Evolutionary conservation across 352 stramenopile species (phyloP), one percentile per base, ranked within the genome.

Genomic region (Albugo laibachii): DNA sequence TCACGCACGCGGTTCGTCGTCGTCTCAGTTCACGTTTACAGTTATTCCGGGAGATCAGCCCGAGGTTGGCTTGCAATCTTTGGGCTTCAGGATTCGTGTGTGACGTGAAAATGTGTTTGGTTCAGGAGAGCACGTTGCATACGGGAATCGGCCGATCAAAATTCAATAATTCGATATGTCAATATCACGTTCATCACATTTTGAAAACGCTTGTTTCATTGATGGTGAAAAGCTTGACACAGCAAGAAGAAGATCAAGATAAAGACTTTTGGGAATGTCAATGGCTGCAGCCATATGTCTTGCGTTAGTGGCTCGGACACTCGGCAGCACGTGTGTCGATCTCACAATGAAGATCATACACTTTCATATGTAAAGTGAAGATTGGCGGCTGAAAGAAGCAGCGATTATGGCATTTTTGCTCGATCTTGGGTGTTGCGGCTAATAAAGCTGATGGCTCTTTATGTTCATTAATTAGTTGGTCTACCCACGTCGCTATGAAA

Each of bases 11-110:
- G 8, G 8, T 31, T 31, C 24, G 24, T 31, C 24, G 24, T 31
- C 24, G 24, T 8, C 24, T 66, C 72, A 97, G 57, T 61, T 98
- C 13, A 98, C 89, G 12, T 93, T 96, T 48, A 64, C 69, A 37
- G 93, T 89, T 1, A 97, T 98, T 61, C 72, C 80, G 21, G 76
- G 69, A 44, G 87, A 96, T 57, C 87, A 96, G 54, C 63, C 70
- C 19, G 78, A 92, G 47, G 94, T 98, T 14, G 85, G 86, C 0
- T 76, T 95, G 24, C 75, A 96, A 59, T 95, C 93, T 37, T 92
- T 99, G 53, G 94, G 98, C 66, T 98, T 99, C 57, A 98, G 94
- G 94, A 44, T 96, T 92, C 14, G 84, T 99, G 52, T 96, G 83
- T 57, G 92, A 97, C 51, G 84, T 95, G 16, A 93, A 99, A 56